Percentiles rank a stretch among this genome's conserved stretches.
Conservation (phyloP, 2,329 filamentous ascomycete genomes). For the Fusarium miscanthi region DNA sequence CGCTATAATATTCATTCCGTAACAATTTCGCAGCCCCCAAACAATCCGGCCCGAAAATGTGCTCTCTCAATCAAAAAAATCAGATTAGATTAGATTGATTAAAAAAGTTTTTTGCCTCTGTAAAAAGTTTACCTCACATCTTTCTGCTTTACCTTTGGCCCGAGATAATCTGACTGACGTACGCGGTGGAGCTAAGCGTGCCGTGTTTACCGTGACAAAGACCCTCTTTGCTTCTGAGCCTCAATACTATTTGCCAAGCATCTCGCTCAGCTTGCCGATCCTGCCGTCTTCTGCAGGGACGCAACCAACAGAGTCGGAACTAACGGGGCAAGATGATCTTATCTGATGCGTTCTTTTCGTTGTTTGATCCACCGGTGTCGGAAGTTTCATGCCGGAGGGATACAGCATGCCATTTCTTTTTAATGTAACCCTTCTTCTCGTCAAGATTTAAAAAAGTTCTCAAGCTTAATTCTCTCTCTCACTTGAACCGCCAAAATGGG, state of each 20-base stretch:
- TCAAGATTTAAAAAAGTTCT: neutral
- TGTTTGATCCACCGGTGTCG: neutral
- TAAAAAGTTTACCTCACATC: neutral
- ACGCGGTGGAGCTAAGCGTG: slow-evolving; percentile 15
- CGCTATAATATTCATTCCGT: neutral
- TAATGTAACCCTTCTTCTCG: neutral
- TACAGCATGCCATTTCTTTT: neutral
- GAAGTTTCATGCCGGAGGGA: neutral
- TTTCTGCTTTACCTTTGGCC: neutral
- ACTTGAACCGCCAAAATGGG: neutral
- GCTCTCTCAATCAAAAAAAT: neutral
- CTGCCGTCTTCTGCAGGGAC: slow-evolving; percentile 15
- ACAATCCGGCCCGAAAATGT: neutral
- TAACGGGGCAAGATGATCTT: slow-evolving; percentile 31
- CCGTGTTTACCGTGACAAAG: slow-evolving; percentile 20
- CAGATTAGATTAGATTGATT: slow-evolving; percentile 40
- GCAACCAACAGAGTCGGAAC: slow-evolving; percentile 7
- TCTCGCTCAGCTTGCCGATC: slow-evolving; percentile 30
- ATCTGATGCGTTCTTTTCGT: slow-evolving; percentile 38
- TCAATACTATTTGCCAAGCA: neutral
- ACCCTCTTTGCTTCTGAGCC: neutral
- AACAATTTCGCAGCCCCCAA: neutral
- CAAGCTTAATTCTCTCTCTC: neutral
- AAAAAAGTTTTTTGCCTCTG: neutral
- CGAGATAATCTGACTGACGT: slow-evolving; percentile 9